Evolutionary conservation across 805 yeast genomes (phyloP).

Genomic region (Yarrowia deformans): DNA sequence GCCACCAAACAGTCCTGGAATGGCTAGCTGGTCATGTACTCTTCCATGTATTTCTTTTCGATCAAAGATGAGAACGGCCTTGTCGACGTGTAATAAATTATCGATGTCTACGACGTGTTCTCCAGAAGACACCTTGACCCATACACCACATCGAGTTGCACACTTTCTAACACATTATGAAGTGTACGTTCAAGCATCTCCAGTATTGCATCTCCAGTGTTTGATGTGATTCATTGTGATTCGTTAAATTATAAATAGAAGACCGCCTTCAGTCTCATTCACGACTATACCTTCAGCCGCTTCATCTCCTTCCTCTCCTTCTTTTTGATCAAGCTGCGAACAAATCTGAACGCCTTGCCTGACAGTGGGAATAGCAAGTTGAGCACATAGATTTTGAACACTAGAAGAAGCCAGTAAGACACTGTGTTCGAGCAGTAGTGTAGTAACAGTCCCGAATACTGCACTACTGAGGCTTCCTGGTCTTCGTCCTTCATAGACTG

Average conservation of each 20-base stretch:
- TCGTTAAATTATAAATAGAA: not conserved
- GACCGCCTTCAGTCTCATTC: not conserved
- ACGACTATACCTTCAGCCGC: conserved; percentile 1
- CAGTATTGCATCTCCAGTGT: no score
- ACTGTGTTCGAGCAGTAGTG: conserved; percentile 8
- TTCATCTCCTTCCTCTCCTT: not conserved
- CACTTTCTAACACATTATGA: no score
- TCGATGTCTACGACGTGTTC: no score
- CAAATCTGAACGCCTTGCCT: not conserved
- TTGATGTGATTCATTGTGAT: no score
- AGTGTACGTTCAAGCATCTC: no score
- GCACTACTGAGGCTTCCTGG: conserved; percentile 11
- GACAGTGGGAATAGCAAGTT: conserved; percentile 17
- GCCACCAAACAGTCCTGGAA: no score
- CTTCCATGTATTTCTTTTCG: no score
- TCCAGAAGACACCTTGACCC: no score
- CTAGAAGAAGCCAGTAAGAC: conserved; percentile 3
- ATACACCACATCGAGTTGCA: no score
- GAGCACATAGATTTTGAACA: conserved; percentile 9
- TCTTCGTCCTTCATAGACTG: conserved; percentile 9
- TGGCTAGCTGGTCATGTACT: no score
- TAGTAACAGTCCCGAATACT: conserved; percentile 4
- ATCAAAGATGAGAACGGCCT: no score
- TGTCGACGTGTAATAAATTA: no score
- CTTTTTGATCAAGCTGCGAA: not conserved